These are phyloP conservation scores for Aegle marmelos DNA, from an alignment of 345 rosid species.

Conservation along the genomic window DNA sequence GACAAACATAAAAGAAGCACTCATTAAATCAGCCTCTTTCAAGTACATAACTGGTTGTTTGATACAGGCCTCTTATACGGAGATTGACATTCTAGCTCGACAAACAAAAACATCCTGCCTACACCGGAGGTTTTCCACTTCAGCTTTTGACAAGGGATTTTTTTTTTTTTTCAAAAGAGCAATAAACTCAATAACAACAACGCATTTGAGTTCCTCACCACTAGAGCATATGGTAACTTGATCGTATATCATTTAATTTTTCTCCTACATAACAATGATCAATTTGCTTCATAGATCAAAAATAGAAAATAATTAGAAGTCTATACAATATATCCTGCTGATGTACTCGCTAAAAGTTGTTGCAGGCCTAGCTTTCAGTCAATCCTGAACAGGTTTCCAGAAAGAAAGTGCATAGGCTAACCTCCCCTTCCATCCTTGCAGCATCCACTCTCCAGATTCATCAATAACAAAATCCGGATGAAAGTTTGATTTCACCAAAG, in stretches of 20 bases:
- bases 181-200: neutral
- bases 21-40: neutral
- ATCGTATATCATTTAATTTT: neutral
- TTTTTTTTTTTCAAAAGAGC: no score
- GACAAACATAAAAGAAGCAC: neutral
- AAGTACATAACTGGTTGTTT: neutral
- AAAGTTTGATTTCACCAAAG: constrained; percentile 40
- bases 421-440: constrained; percentile 93
- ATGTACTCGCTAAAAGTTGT: neutral
- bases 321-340: neutral
- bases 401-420: constrained; percentile 57
- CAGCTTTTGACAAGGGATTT: no score
- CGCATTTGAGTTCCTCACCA: neutral
- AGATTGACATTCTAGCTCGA: neutral
- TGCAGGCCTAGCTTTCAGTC: neutral
- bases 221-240: neutral
- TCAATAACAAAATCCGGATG: constrained; percentile 66
- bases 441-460: constrained; percentile 71
- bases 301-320: neutral
- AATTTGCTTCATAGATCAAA: neutral
- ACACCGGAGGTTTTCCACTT: neutral
- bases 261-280: neutral
- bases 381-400: constrained; percentile 57
- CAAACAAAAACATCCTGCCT: neutral
- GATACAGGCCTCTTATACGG: neutral